Base-by-base conservation (phyloP, 306 rosid species). In the Quercus berberidifolia region DNA sequence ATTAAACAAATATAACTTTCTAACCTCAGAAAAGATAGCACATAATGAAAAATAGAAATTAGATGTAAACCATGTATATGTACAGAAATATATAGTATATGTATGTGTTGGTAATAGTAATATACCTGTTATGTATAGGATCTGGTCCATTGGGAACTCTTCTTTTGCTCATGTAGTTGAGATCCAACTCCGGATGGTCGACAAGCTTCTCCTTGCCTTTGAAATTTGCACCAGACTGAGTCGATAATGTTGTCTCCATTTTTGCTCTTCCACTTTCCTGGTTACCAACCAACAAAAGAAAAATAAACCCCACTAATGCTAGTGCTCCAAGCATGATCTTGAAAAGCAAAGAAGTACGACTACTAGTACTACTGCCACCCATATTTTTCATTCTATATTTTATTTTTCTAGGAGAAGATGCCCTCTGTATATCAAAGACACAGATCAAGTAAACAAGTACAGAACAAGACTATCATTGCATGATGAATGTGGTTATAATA, bases 41-140 rank as follows among this genome's bases (percentile, higher is more conserved):
- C 9, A 56, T 4, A 17, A 7, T 6, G 21, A 25, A 59, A 59
- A 59, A 64, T 4, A 30, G 5, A 31, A 2, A 41, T 41, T 41
- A 41, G 46, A 41, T 41, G 46, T 17, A 1, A 19, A 33, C 35
- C 11, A 9, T 19, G 51, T 49, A 30, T 64, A 1, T 5, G 15
- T 4, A 15, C 6, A 41, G 11, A 41, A 41, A 41, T 41, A 41
- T 41, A 41, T 8, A 41, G 12, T 11, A 14, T 5, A 64, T 64
- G 18, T 28, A 2, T 15, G 5, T 62, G 38, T 10, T 62, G 9
- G 15, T 10, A 49, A 13, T 49, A 10, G 17, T 12, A 49, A 49
- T 2, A 20, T 78, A 94, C 99, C 98, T 94, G 94, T 94, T 94
- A 75, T 94, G 98, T 80, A 94, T 94, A 23, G 98, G 97, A 89